These are phyloP conservation scores for Tolypocladium tundrense DNA, from an alignment of 2,329 filamentous ascomycete genomes.

Conservation along the genomic window DNA sequence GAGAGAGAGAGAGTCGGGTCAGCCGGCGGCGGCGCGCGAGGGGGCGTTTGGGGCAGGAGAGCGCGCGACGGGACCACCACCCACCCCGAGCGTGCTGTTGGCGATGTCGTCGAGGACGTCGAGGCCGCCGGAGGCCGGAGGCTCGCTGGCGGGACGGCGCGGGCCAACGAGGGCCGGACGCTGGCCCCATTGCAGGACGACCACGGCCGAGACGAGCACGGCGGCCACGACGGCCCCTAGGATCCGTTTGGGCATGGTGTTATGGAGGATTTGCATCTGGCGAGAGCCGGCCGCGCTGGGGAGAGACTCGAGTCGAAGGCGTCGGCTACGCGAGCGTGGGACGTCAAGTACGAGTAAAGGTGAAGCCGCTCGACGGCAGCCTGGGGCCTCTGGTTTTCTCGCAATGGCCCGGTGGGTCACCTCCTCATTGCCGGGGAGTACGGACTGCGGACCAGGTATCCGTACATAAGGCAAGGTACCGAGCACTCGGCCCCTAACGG, in stretches of 20 bases:
- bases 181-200: not conserved
- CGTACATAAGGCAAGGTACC: no score
- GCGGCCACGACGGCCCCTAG: not conserved
- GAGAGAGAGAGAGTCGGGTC: not conserved
- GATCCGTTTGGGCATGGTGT: not conserved
- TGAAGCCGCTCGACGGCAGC: not conserved
- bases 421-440: no score
- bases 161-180: not conserved
- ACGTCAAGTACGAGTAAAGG: not conserved
- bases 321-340: not conserved
- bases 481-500: no score
- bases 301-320: not conserved
- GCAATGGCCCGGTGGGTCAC: no score
- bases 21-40: not conserved
- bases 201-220: not conserved
- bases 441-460: no score
- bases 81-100: constrained; percentile 2
- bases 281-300: not conserved
- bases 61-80: not conserved
- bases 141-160: not conserved
- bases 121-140: not conserved
- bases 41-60: not conserved
- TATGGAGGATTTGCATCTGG: not conserved
- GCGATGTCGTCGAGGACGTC: not conserved
- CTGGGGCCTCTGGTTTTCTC: no score